Conservation (phyloP, 352 stramenopile genomes). For the Phytophthora megakarya region DNA sequence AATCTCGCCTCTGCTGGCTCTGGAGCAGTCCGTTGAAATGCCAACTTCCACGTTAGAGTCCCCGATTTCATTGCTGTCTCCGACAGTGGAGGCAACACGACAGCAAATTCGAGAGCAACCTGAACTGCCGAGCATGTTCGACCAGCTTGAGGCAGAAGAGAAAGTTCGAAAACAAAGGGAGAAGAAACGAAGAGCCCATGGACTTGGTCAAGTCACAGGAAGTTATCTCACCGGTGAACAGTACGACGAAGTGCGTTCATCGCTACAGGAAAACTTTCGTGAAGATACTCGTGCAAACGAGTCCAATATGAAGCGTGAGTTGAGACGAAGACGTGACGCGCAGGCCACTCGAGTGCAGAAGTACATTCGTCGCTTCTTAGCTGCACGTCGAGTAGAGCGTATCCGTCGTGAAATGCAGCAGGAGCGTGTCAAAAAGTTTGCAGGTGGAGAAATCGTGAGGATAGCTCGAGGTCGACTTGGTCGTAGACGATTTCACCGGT, state of each 20-base stretch:
- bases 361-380: conserved; percentile 61
- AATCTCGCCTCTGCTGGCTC: background rate
- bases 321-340: conserved; percentile 48
- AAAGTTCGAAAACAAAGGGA: conserved; percentile 46
- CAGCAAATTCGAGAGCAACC: conserved; percentile 42
- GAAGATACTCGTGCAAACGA: conserved; percentile 59
- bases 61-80: conserved; percentile 18
- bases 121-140: conserved; percentile 77
- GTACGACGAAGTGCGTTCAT: conserved; percentile 34
- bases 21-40: conserved; percentile 20
- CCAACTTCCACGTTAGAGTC: conserved; percentile 3
- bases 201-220: conserved; percentile 1
- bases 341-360: conserved; percentile 62
- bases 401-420: conserved; percentile 47
- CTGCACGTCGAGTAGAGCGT: conserved; percentile 35
- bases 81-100: conserved; percentile 34
- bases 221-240: conserved; percentile 28
- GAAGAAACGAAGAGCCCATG: conserved; percentile 27
- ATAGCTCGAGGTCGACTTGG: conserved; percentile 66
- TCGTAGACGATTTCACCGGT: conserved; percentile 46
- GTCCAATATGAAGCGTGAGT: conserved; percentile 49
- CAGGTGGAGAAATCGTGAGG: conserved; percentile 68
- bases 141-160: conserved; percentile 78
- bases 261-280: conserved; percentile 50
- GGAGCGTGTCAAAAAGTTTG: conserved; percentile 48